Conservation (phyloP, 2,329 filamentous ascomycete genomes). For the Colletotrichum musae region DNA sequence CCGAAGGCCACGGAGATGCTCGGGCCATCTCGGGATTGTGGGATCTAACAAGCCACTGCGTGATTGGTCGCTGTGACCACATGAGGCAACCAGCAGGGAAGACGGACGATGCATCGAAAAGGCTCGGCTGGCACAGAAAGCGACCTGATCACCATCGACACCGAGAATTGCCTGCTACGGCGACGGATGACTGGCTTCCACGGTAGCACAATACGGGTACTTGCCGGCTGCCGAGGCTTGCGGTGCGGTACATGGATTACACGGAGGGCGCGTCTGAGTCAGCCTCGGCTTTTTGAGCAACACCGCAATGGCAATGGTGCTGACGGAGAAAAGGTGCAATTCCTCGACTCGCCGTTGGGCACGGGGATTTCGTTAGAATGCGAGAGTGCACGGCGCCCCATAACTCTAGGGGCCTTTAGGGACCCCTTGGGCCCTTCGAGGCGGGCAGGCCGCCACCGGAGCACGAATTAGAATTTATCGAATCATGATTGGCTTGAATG, state of each 20-base stretch:
- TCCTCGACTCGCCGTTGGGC: constrained; percentile 22
- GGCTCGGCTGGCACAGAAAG: background rate
- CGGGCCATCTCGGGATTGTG: constrained; percentile 29
- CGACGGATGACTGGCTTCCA: background rate
- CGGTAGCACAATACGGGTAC: background rate
- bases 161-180: background rate
- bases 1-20: constrained; percentile 23
- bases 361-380: constrained; percentile 18
- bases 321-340: constrained; percentile 8
- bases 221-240: constrained; percentile 22
- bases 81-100: constrained; percentile 28
- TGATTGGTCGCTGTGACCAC: constrained; percentile 11
- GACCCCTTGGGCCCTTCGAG: background rate
- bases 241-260: no score
- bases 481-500: constrained; percentile 26
- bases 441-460: constrained; percentile 36
- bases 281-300: background rate
- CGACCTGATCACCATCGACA: background rate
- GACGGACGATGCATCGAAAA: constrained; percentile 18
- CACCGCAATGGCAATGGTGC: background rate
- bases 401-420: background rate
- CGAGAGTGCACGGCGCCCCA: constrained; percentile 14
- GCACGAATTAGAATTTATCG: constrained; percentile 30
- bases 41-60: background rate
- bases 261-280: constrained; percentile 22